Base-by-base conservation (phyloP, 208 protist species). In the Crithidia expoeki region DNA sequence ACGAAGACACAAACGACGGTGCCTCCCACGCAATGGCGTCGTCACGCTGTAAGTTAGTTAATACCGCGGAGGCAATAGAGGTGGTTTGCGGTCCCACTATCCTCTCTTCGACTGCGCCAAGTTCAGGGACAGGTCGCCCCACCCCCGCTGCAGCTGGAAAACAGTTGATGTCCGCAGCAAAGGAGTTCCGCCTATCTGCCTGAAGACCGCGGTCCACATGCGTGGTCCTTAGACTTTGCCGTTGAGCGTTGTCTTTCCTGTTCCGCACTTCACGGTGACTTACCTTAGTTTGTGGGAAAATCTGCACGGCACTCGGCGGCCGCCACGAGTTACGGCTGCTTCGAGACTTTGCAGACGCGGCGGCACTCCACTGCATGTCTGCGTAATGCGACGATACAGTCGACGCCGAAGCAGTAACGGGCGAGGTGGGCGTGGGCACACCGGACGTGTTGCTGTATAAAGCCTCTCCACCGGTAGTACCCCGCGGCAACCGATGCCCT, bases 371-470 rank as follows among this genome's bases (percentile, higher is more conserved):
- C 53, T 4, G 53, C 2, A 33, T 16, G n/a, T 44, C 34, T 4
- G 33, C 53, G 0, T 44, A 14, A 0, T 2, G 33, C 11, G 56
- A 62, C 23, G 42, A 38, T 1, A 14, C 25, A 2, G 21, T 50
- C 28, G 27, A 64, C 28, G 58, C 28, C 2, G 28, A 64, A n/a
- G 21, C 42, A 9, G 42, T 38, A 3, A 33, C 42, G 12, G 25
- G 21, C 12, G 27, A 32, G 42, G 58, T 64, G 27, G 42, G 58
- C 28, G 58, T 64, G 7, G 58, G 58, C 42, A 64, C 42, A 0
- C 58, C 58, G 1, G 58, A 64, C 28, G 58, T 52, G 58, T 52
- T 64, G 42, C 58, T 64, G 42, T 64, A 64, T 4, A 64, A 42
- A 34, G 58, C 42, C 2, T 19, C 42, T 7, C 28, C 42, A 9